Percentiles rank a stretch among this genome's conserved stretches.
Conservation (phyloP, 768 basidiomycete species). For the Trichaptum fuscoviolaceum region DNA sequence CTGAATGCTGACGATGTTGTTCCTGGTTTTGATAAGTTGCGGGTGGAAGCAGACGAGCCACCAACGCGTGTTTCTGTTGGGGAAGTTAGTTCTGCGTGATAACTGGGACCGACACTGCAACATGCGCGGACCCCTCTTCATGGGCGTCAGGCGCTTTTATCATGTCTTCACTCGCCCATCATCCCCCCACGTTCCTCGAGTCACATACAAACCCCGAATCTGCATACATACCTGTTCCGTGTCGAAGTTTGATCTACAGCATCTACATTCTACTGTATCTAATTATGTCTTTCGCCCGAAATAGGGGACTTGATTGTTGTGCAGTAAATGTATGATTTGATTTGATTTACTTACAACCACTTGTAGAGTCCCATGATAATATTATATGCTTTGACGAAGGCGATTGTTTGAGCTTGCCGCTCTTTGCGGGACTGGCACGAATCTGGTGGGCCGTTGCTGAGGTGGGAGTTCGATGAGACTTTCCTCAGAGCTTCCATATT, state of each 20-base stretch:
- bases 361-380: no score
- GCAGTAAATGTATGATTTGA: no score
- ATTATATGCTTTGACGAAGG: no score
- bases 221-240: neutral
- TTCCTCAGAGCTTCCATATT: neutral
- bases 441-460: neutral
- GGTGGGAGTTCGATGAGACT: neutral
- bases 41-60: neutral
- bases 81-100: neutral
- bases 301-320: neutral
- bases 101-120: neutral
- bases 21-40: neutral
- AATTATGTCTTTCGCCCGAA: neutral
- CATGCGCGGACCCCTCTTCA: neutral
- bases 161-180: neutral
- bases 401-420: no score
- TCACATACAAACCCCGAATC: neutral
- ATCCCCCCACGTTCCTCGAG: neutral
- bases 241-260: neutral
- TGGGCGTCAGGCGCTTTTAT: neutral
- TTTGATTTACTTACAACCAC: no score
- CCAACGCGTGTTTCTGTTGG: neutral
- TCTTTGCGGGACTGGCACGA: neutral
- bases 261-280: neutral
- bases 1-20: neutral